Conservation (phyloP, 2,329 filamentous ascomycete genomes). For the Epichloe hybrida region DNA sequence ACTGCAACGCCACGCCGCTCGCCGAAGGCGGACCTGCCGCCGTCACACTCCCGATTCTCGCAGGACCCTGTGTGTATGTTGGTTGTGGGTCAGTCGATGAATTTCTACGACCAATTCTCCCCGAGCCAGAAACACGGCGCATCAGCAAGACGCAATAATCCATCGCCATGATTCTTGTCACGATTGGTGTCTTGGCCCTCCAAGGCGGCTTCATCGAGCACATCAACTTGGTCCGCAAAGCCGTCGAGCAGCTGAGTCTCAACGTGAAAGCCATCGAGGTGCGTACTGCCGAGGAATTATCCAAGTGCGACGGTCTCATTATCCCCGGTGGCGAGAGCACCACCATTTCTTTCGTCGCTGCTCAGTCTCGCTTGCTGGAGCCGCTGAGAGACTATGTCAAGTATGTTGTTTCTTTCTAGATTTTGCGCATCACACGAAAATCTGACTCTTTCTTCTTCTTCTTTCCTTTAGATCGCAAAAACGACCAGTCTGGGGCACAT, state of each 20-base stretch:
- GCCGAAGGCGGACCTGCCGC: too few species aligned
- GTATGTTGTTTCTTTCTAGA: constrained; percentile 30
- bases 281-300: constrained; percentile 58
- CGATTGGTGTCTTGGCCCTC: constrained; percentile 55
- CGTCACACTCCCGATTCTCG: too few species aligned
- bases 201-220: constrained; percentile 93
- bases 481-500: constrained; percentile 90
- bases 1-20: too few species aligned
- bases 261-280: constrained; percentile 62
- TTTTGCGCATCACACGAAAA: too few species aligned
- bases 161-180: constrained; percentile 23
- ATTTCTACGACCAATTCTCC: too few species aligned
- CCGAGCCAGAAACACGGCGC: too few species aligned
- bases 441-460: not conserved
- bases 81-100: too few species aligned
- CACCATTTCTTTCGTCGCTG: constrained; percentile 78
- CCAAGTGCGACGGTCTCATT: constrained; percentile 66
- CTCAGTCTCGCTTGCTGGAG: constrained; percentile 66
- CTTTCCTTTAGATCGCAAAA: constrained; percentile 33
- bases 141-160: too few species aligned
- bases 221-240: constrained; percentile 58
- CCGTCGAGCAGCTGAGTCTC: constrained; percentile 37
- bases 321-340: constrained; percentile 94
- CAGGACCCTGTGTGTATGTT: too few species aligned
- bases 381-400: constrained; percentile 85